Evolutionary conservation across 345 rosid genomes (phyloP).

Genomic region (Rhodamnia rubescens): DNA sequence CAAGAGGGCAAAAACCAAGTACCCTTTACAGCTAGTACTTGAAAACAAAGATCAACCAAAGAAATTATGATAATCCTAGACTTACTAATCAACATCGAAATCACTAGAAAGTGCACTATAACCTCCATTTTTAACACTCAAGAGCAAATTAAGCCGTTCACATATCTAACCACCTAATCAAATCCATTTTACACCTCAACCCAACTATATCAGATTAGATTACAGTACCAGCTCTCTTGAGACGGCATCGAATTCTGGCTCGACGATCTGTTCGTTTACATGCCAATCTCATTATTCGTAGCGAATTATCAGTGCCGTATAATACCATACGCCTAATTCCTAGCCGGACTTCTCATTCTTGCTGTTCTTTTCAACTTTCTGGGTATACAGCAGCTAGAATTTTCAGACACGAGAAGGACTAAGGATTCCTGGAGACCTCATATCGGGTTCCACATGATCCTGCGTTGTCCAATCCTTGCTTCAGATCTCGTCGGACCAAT

Average conservation of each 20-base stretch:
- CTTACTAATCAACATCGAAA: neutral
- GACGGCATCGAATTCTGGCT: neutral
- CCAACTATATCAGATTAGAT: neutral
- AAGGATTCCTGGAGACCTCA: neutral
- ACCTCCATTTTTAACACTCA: neutral
- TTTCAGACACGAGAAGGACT: neutral
- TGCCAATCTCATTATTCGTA: neutral
- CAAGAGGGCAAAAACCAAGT: neutral
- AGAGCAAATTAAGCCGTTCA: neutral
- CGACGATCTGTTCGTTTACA: neutral
- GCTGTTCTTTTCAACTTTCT: neutral
- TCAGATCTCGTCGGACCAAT: slow-evolving; percentile 64
- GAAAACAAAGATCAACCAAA: neutral
- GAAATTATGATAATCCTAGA: neutral
- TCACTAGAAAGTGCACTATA: neutral
- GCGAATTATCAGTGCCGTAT: neutral
- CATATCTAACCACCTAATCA: neutral
- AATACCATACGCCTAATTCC: neutral
- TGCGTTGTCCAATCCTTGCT: neutral
- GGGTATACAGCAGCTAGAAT: neutral
- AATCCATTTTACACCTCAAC: neutral
- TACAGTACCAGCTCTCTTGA: neutral
- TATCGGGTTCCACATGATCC: neutral
- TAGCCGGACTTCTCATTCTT: neutral
- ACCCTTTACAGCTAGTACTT: neutral